Conservation (phyloP, 495 filamentous ascomycete genomes). For the Physcia stellaris region DNA sequence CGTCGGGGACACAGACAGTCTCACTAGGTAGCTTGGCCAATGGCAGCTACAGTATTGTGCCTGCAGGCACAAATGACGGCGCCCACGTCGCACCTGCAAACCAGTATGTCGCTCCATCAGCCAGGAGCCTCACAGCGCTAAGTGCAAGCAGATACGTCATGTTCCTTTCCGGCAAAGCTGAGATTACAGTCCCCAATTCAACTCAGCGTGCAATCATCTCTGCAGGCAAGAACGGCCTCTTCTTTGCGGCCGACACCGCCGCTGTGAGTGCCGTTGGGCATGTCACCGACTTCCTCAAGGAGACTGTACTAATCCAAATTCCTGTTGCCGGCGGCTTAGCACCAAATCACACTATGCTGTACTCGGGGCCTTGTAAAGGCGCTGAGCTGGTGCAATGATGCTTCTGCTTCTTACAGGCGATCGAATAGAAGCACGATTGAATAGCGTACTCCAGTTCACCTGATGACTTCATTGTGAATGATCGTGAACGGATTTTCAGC, state of each 20-base stretch:
- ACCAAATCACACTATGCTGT: conserved; percentile 28
- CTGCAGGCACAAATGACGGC: conserved; percentile 30
- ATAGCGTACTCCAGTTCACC: too few relatives aligned
- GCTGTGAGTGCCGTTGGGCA: conserved; percentile 32
- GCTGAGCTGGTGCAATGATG: too few relatives aligned
- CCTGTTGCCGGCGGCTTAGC: conserved; percentile 23
- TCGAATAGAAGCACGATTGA: too few relatives aligned
- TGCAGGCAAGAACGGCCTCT: conserved; percentile 29
- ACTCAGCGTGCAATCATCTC: conserved; percentile 20
- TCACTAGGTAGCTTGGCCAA: conserved; percentile 23
- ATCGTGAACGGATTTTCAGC: too few relatives aligned
- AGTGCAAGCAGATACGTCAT: conserved; percentile 29
- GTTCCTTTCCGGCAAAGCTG: conserved; percentile 32
- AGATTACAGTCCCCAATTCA: conserved; percentile 34
- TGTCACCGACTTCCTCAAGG: conserved; percentile 25
- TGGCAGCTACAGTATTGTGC: conserved; percentile 27
- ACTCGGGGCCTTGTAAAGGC: conserved; percentile 23
- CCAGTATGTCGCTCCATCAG: conserved; percentile 26
- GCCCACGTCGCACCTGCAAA: conserved; percentile 30
- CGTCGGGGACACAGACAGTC: conserved; percentile 19
- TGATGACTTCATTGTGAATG: too few relatives aligned
- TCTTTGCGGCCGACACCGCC: conserved; percentile 34
- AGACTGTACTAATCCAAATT: conserved; percentile 26
- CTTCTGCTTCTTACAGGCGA: too few relatives aligned
- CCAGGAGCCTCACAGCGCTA: not conserved